Evolutionary conservation across 2,329 filamentous ascomycete species (phyloP), one percentile per base, ranked within the genome.

Genomic region (Teratosphaeria destructans): DNA sequence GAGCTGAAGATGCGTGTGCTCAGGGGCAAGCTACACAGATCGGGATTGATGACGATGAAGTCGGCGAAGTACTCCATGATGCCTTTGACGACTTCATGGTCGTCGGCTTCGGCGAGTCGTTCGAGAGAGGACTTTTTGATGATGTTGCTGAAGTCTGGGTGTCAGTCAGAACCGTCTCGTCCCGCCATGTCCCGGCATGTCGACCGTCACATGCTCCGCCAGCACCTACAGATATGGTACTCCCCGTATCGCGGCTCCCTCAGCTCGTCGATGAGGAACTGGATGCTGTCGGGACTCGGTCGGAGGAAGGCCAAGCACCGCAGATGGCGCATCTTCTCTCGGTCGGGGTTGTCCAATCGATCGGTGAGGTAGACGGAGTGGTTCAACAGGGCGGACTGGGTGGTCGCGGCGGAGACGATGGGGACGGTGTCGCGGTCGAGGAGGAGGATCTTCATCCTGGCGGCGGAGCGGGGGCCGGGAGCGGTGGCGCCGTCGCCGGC

Each of bases 361-460:
- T 99, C 94, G 70, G 95, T 96, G 62, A 99, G 89, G 76, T 96
- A 99, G 66, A 99, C 89, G 77, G 97, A 93, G 77, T 99, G 91
- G 71, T 90, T 96, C 63, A 99, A 85, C 23, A 99, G 84, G 47
- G 90, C 85, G 32, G 94, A 99, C 74, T 99, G 95, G 1, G 94
- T 97, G 62, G 93, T 93, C 58, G 94, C 92, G 5, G 92, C 95
- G 10, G 95, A 99, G 23, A 96, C 85, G 66, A 97, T 95, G 16
- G 90, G 85, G 26, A 97, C 85, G 65, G 94, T 99, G 76, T 97
- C 94, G 76, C 85, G 87, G 75, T 99, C 94, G 67, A 99, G 80
- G 64, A 99, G 79, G 60, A 99, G 79, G 62, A 97, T 94, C 85
- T 99, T 99, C 94, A 99, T 99, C 80, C 96, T 97, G 52, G 89